Percentiles rank a stretch among this genome's conserved stretches.
Conservation (phyloP, 2,329 filamentous ascomycete species). For the Pseudocercospora eumusae region DNA sequence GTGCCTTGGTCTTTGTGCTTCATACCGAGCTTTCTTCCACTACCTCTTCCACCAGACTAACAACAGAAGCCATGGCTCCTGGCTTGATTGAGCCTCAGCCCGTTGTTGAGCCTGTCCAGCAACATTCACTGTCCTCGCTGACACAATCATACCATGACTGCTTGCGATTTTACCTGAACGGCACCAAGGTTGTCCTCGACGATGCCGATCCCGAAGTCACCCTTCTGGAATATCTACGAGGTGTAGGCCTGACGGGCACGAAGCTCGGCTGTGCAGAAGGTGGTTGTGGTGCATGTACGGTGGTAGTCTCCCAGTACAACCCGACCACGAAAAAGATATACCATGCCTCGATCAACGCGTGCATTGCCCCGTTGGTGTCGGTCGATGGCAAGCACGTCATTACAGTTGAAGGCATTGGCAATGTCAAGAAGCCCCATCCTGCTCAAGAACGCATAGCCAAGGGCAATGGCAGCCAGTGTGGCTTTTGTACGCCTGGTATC, state of each 20-base stretch:
- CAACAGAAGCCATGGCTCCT: slow-evolving; percentile 56
- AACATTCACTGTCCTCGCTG: slow-evolving; percentile 58
- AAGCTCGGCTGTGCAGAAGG: slow-evolving; percentile 97
- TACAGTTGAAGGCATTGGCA: slow-evolving; percentile 94
- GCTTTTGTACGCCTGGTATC: slow-evolving; percentile 96
- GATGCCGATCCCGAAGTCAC: slow-evolving; percentile 89
- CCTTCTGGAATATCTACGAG: slow-evolving; percentile 86
- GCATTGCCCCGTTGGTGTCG: slow-evolving; percentile 86
- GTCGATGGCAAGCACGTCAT: slow-evolving; percentile 98
- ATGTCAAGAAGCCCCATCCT: slow-evolving; percentile 81
- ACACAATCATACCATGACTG: slow-evolving; percentile 83
- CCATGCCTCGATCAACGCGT: slow-evolving; percentile 95
- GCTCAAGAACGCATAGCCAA: slow-evolving; percentile 88
- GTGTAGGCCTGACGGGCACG: slow-evolving; percentile 89
- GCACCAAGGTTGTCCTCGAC: slow-evolving; percentile 83
- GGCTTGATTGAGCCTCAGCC: slow-evolving; percentile 56
- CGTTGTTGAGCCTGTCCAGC: slow-evolving; percentile 49
- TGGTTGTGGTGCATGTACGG: slow-evolving; percentile 93
- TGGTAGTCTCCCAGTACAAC: slow-evolving; percentile 91
- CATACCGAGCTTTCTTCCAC: neutral
- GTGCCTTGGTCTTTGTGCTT: neutral
- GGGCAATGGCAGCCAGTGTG: slow-evolving; percentile 88
- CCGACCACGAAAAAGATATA: slow-evolving; percentile 91
- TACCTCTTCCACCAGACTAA: neutral
- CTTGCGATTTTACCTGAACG: slow-evolving; percentile 90